Evolutionary conservation across 805 yeast species (phyloP), one percentile per base, ranked within the genome.

Genomic region (Debaryomyces prosopidis): DNA sequence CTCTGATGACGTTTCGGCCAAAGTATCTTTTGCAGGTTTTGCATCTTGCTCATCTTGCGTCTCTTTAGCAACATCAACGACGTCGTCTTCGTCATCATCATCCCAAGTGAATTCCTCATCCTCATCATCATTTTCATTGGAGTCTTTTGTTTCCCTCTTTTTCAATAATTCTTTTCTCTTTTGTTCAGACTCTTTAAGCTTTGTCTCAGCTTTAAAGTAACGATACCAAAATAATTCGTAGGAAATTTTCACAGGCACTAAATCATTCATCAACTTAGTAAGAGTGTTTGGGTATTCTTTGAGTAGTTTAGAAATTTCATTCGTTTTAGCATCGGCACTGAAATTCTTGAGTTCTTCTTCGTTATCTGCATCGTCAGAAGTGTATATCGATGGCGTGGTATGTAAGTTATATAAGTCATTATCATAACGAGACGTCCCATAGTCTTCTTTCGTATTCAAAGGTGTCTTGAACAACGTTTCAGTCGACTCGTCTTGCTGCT

Each of bases 141-240:
- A 69, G 8, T 14, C 20, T 39, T 32, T 46, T 3, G 35, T 27
- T 7, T 42, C 43, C 33, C 51, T 54, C 36, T 65, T 68, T 28
- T 76, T 69, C 37, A 88, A 69, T 44, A 87, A 69, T 51, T 77
- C 76, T 64, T 84, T 84, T 58, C 96, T 76, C 59, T 81, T 75
- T 55, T 70, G 69, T 55, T 89, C 96, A 54, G 79, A 83, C 38
- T 76, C 75, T 35, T 78, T 72, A 16, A 89, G 79, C 52, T 74
- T 73, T 10, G 66, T 61, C 46, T 76, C 79, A 56, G 77, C 69
- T 43, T 67, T 71, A 64, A 81, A 85, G 65, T 88, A 90, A 28
- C 83, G 75, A 37, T 71, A 67, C 97, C 97, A 91, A 63, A 91
- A 91, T 39, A 71, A 70, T 19, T 76, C 68, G 54, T 83, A 85